Evolutionary conservation across 1,139 yeast species (phyloP), one percentile per base, ranked within the genome.

Genomic region (Scheffersomyces segobiensis): DNA sequence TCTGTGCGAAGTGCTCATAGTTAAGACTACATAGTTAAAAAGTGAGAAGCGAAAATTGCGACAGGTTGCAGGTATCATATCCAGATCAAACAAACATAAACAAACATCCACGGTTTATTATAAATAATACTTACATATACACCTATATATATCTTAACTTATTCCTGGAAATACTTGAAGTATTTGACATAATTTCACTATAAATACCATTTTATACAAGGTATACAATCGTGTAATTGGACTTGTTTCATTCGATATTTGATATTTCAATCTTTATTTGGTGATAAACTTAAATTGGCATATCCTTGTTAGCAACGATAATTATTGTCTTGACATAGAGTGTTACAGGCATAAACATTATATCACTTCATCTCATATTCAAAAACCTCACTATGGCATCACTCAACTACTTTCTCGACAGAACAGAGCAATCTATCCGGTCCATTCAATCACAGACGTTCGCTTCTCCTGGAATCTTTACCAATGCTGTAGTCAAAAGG

Each of bases 401-500:
- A 19, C 50, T 64, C 10, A 61, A 57, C 53, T 61, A 60, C 55
- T 58, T 64, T 46, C 56, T 64, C 8, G 65, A 64, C 63, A 24
- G 63, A 48, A 22, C 62, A 58, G 52, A 65, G 61, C 54, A 64
- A 59, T 57, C 65, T 32, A 59, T 68, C 56, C 39, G 67, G 74
- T 58, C 76, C 73, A 7, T 71, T 68, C 49, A 67, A 66, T 51
- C 77, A 2, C 74, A 80, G 10, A 71, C 81, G 56, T 86, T 86
- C 66, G 69, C 78, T 2, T 76, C 80, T 0, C 83, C 89, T 0
- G 90, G 91, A 1, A 80, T 85, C 47, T 88, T 88, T 71, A 85
- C 91, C 49, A 87, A 87, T 65, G 87, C 93, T 5, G 74, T 87
- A 21, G 78, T 85, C 12, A 72, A 78, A 46, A 75, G 81, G 47